Conservation (phyloP, 2,329 filamentous ascomycete species). For the Pleoardoris graminearum region DNA sequence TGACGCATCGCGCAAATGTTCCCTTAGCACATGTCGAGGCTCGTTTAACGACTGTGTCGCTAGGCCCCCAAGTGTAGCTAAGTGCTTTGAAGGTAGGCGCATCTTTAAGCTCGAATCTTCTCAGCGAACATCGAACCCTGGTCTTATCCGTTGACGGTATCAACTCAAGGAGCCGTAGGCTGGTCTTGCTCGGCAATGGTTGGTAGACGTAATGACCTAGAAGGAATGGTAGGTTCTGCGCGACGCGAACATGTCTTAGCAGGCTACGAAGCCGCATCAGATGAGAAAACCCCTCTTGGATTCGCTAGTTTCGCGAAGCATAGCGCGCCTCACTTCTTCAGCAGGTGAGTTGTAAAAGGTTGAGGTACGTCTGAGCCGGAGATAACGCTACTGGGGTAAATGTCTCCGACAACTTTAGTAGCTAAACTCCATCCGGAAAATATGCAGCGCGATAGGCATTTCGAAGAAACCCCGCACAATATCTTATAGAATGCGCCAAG, state of each 20-base stretch:
- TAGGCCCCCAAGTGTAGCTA: slow-evolving; percentile 26
- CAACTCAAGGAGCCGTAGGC: slow-evolving; percentile 28
- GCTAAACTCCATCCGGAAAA: no score
- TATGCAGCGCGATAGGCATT: no score
- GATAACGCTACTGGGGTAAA: no score
- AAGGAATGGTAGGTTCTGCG: slow-evolving; percentile 21
- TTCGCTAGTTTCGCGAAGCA: not conserved
- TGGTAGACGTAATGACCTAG: slow-evolving; percentile 23
- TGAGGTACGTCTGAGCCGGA: no score
- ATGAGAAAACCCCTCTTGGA: not conserved
- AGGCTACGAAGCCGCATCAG: slow-evolving; percentile 26
- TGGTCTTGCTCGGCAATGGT: slow-evolving; percentile 23
- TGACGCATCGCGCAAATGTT: not conserved
- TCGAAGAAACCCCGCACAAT: no score
- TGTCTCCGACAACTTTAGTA: no score
- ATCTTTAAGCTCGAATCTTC: slow-evolving; percentile 20
- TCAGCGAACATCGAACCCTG: slow-evolving; percentile 20
- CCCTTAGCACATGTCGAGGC: slow-evolving; percentile 11
- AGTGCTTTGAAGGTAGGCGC: slow-evolving; percentile 25
- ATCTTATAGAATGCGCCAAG: no score
- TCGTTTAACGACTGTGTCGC: not conserved
- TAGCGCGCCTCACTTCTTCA: not conserved
- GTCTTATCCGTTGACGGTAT: slow-evolving; percentile 15
- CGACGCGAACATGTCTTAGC: slow-evolving; percentile 16
- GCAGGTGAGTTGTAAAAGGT: not conserved